These are phyloP conservation scores for Penicillium antarcticum DNA, from an alignment of 495 filamentous ascomycete genomes.

Conservation along the genomic window DNA sequence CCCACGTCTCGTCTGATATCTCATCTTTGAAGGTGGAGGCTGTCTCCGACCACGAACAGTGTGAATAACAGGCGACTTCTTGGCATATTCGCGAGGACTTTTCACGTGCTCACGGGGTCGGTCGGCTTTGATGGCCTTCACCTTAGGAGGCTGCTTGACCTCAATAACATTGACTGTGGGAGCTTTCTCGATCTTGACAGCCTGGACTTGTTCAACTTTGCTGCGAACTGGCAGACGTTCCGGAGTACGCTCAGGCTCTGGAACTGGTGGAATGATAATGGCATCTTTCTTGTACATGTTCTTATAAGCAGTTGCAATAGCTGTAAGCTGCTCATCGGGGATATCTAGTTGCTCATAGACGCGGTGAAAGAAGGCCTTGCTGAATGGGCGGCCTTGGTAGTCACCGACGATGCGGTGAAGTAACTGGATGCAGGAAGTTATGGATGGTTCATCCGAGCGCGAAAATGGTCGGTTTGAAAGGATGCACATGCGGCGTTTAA, in stretches of 20 bases:
- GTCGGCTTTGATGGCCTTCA: neutral
- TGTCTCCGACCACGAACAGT: conserved; percentile 5
- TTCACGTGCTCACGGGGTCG: neutral
- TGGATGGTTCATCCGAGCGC: conserved; percentile 33
- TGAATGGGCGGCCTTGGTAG: conserved; percentile 55
- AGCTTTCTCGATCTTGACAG: neutral
- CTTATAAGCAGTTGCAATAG: conserved; percentile 56
- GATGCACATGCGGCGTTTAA: conserved; percentile 62
- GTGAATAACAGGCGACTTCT: neutral
- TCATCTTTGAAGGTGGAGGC: neutral
- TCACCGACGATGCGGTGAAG: conserved; percentile 61
- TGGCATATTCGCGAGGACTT: neutral
- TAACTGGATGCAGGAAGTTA: conserved; percentile 50
- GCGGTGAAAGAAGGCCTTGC: conserved; percentile 55
- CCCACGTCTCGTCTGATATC: conserved; percentile 24
- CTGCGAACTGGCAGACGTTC: too few species aligned
- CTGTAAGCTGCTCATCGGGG: conserved; percentile 48
- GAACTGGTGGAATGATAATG: conserved; percentile 32
- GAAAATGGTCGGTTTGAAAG: conserved; percentile 40
- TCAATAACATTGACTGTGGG: neutral
- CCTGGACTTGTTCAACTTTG: neutral
- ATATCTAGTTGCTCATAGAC: conserved; percentile 62
- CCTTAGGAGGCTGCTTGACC: neutral
- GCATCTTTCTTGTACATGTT: conserved; percentile 51
- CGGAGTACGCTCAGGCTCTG: conserved; percentile 9